phyloP scores from a whole-genome alignment of 805 yeast genomes.

The Candida multigemmis region DNA sequence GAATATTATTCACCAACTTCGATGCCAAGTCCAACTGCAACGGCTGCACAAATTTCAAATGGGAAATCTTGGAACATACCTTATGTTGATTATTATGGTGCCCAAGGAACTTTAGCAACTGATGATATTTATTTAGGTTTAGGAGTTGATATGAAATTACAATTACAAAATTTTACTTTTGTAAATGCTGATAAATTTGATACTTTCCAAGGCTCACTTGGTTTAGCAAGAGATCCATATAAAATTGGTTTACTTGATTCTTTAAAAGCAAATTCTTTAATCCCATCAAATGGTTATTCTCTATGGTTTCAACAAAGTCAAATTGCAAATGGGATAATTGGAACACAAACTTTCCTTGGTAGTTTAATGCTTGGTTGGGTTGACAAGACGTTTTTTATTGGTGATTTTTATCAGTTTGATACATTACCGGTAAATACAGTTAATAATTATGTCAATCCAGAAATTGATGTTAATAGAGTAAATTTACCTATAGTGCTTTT shows the following conservation, averaged over 20 bases:
- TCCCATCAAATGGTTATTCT: constrained; percentile 24
- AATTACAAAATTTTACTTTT: constrained; percentile 15
- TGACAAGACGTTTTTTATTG: constrained; percentile 35
- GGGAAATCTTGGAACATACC: constrained; percentile 13
- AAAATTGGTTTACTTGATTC: constrained; percentile 19
- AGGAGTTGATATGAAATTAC: constrained; percentile 5
- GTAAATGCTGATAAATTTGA: constrained; percentile 14
- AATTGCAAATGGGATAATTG: constrained; percentile 51
- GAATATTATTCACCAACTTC: constrained; percentile 8
- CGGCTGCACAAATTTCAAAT: constrained; percentile 6
- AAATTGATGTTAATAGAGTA: constrained; percentile 4
- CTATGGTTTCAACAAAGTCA: constrained; percentile 22
- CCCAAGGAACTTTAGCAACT: constrained; percentile 16
- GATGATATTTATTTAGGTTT: constrained; percentile 12
- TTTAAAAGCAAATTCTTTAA: constrained; percentile 10
- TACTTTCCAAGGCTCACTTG: constrained; percentile 23
- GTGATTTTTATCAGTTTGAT: constrained; percentile 40
- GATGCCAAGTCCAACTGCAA: constrained; percentile 6
- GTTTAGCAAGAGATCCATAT: constrained; percentile 19
- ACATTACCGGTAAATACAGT: constrained; percentile 35
- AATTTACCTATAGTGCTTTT: constrained; percentile 22
- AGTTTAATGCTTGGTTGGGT: no score
- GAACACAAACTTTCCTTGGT: no score
- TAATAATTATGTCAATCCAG: constrained; percentile 34
- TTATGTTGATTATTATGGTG: constrained; percentile 16